Base-by-base conservation (phyloP, 2,329 filamentous ascomycete species). In the Pezicula neosporulosa region DNA sequence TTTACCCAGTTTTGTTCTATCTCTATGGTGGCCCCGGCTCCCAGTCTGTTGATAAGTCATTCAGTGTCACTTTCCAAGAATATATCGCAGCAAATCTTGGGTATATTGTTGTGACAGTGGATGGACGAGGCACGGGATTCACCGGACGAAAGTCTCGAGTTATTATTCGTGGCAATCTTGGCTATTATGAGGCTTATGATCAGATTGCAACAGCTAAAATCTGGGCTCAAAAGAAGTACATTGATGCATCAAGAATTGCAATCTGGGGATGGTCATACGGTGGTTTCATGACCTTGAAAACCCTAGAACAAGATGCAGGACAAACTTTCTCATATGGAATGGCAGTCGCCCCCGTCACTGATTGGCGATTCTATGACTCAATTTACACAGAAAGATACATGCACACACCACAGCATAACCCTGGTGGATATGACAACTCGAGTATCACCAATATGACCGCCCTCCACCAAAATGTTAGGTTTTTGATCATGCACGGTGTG, bases 261-360 rank as follows among this genome's bases (percentile, higher is more conserved):
- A 96, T 99, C 65, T 99, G 94, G 94, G 94, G 94, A 44, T 99
- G 94, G 94, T 96, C 90, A 56, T 99, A 94, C 65, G 94, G 94
- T 52, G 94, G 94, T 10, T 99, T 96, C 76, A 89, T 89, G 76
- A 90, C 94, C 6, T 80, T 99, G 63, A 99, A 99, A 75, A 94
- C 90, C 1, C 83, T 99, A 12, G 94, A 99, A 75, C 81, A 83
- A 55, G 94, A 99, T 66, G 93, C 83, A 8, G 94, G 95, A 5
- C 69, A 83, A 65, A 97, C 92, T 0, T 99, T 97, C 74, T 86
- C 86, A 57, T 99, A 99, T 68, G 95, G 94, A 60, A 96, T 99
- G 89, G 91, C 95, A 6, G 95, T 99, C 47, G 94, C 94, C 1
- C 94, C 94, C 16, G 94, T 99, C n/a, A 97, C 93, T 0, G 92